phyloP scores from a whole-genome alignment of 768 basidiomycete species.

The Russula olivacea region DNA sequence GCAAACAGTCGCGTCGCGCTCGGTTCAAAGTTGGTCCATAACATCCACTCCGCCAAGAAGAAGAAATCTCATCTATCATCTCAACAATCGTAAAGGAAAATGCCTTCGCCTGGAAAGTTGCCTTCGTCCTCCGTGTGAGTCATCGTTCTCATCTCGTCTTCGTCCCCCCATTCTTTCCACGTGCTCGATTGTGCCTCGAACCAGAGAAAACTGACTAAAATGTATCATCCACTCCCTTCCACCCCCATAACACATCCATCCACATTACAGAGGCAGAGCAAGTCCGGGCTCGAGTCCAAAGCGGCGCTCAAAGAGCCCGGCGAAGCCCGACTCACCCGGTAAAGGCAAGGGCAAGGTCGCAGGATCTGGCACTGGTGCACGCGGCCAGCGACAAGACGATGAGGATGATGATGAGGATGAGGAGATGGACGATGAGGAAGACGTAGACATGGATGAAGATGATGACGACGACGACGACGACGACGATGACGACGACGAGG shows the following conservation, averaged over 20 bases:
- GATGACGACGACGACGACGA: slow-evolving; percentile 31
- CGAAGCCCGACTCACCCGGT: slow-evolving; percentile 12
- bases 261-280: neutral
- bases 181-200: neutral
- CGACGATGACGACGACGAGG: slow-evolving; percentile 31
- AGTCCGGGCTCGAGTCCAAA: neutral
- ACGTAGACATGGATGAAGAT: slow-evolving; percentile 27
- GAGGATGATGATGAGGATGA: slow-evolving; percentile 29
- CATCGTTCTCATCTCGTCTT: neutral
- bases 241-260: neutral
- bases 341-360: slow-evolving; percentile 21
- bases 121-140: neutral
- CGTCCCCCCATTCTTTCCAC: neutral
- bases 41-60: neutral
- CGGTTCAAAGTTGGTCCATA: neutral
- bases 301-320: slow-evolving; percentile 15
- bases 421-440: slow-evolving; percentile 31
- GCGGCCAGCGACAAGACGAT: slow-evolving; percentile 25
- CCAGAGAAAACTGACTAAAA: neutral
- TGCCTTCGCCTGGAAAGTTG: slow-evolving; percentile 2
- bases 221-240: no score
- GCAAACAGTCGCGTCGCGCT: neutral
- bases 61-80: no score
- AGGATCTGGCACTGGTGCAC: neutral
- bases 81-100: neutral